Evolutionary conservation across 2,329 filamentous ascomycete genomes (phyloP).

Genomic region (Hypoxylon sp.): DNA sequence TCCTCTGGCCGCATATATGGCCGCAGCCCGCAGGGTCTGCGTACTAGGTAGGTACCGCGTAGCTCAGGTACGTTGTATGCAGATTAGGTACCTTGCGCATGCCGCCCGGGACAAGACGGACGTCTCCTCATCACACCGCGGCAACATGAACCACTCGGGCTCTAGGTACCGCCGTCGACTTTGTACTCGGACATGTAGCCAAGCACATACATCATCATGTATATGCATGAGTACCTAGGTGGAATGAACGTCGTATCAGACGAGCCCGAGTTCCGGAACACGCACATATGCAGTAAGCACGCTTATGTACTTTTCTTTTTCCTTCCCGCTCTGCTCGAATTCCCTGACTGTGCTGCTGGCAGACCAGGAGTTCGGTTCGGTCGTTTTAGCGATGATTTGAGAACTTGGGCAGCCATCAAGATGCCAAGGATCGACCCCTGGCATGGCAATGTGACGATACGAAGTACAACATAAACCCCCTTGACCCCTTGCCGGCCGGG

Average conservation of each 20-base stretch:
- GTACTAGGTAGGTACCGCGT: no score
- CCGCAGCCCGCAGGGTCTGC: conserved; percentile 42
- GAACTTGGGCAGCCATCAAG: conserved; percentile 30
- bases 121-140: conserved; percentile 36
- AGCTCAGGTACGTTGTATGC: conserved; percentile 32
- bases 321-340: conserved; percentile 8
- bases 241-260: conserved; percentile 38
- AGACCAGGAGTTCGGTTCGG: not conserved
- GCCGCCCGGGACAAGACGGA: conserved; percentile 34
- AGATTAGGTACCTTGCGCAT: conserved; percentile 27
- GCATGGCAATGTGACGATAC: conserved; percentile 27
- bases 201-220: conserved; percentile 40
- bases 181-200: conserved; percentile 36
- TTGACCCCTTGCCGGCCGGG: conserved; percentile 23
- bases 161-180: conserved; percentile 34
- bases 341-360: not conserved
- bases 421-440: conserved; percentile 32
- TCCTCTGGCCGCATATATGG: conserved; percentile 40
- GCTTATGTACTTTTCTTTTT: conserved; percentile 12
- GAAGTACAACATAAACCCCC: no score
- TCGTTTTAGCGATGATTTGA: conserved; percentile 24
- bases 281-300: conserved; percentile 23
- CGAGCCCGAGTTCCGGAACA: conserved; percentile 41
- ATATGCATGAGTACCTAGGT: conserved; percentile 41
- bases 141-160: conserved; percentile 40